These are phyloP conservation scores for Picea sitchensis DNA, from an alignment of 75 land plant genomes.

Conservation along the genomic window DNA sequence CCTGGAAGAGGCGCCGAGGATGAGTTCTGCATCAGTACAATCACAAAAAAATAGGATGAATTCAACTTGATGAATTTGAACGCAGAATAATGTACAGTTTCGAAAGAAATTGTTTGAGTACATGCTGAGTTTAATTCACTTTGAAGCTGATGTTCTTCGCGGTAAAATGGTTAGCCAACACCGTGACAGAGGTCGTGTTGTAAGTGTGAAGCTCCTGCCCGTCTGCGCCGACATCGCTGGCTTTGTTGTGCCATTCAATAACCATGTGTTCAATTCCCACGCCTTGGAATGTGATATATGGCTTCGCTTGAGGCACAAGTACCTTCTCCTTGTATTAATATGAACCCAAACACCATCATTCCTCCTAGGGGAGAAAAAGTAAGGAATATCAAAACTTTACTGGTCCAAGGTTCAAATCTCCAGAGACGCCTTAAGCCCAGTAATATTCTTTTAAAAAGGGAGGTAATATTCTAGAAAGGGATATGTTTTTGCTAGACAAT, in stretches of 20 bases:
- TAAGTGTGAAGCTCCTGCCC: slow-evolving; percentile 26
- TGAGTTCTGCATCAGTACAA: slow-evolving; percentile 16
- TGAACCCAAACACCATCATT: not conserved
- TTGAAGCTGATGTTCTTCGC: slow-evolving; percentile 27
- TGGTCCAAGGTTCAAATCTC: not conserved
- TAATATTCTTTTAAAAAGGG: too few species aligned
- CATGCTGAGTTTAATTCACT: not conserved
- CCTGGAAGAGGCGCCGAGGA: slow-evolving; percentile 33
- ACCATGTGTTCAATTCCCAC: slow-evolving; percentile 13
- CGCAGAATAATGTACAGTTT: not conserved
- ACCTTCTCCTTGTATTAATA: slow-evolving; percentile 32
- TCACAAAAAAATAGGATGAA: not conserved
- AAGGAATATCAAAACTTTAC: not conserved
- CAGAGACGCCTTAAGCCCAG: too few species aligned
- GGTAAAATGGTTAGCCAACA: slow-evolving; percentile 19
- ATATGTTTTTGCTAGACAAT: too few species aligned
- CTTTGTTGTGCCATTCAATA: slow-evolving; percentile 30
- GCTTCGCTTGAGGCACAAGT: slow-evolving; percentile 18
- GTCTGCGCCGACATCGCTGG: slow-evolving; percentile 22
- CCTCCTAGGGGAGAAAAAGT: not conserved
- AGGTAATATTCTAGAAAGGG: too few species aligned
- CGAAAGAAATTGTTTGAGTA: not conserved
- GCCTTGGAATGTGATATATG: slow-evolving; percentile 34
- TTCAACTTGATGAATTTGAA: not conserved
- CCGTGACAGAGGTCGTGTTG: slow-evolving; percentile 29